Evolutionary conservation across 768 basidiomycete species (phyloP), one percentile per base, ranked within the genome.

Genomic region (Leucocoprinus birnbaumii): DNA sequence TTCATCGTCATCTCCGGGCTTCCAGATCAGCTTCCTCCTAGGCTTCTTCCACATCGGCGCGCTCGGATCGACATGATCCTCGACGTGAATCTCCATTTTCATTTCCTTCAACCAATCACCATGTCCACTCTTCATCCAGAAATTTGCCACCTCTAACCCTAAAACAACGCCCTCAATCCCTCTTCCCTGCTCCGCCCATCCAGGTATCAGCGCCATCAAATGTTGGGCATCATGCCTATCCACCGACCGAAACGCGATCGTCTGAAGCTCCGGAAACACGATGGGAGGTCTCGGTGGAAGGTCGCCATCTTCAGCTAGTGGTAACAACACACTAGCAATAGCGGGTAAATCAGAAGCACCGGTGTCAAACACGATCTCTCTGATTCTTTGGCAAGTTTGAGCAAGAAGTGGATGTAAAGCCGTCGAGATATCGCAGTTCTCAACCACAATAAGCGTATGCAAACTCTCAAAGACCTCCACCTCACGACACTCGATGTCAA

Each of bases 311-410:
- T 34, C 38, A 2, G 48, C 48, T n/a, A 49, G 25, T 14, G 54
- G 54, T 6, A 55, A 35, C 10, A 55, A 25, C 13, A 55, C 27
- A 31, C 54, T 55, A 14, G 47, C 54, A 10, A 55, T 40, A 49
- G 48, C 54, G 3, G 48, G 48, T 19, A 40, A 48, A 3, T 55
- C 54, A 26, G 54, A 55, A 4, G 41, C 47, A 42, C 47, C 54
- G 13, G 54, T 55, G 21, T 55, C 54, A 49, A 55, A 49, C 8
- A 55, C 18, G 27, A 55, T 38, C 35, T 55, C 54, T 49, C 35
- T 31, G 18, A 43, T 22, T 4, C 13, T 26, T 5, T 21, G 5
- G 24, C 54, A 55, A 18, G 42, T 43, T 3, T 18, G 54, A 7
- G 11, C 13, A 18, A 55, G 19, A 27, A 43, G 21, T 10, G 54